Percentiles rank a stretch among this genome's conserved stretches.
These are phyloP conservation scores for Phytophthora litchii DNA, from an alignment of 352 stramenopile genomes.

Conservation along the genomic window DNA sequence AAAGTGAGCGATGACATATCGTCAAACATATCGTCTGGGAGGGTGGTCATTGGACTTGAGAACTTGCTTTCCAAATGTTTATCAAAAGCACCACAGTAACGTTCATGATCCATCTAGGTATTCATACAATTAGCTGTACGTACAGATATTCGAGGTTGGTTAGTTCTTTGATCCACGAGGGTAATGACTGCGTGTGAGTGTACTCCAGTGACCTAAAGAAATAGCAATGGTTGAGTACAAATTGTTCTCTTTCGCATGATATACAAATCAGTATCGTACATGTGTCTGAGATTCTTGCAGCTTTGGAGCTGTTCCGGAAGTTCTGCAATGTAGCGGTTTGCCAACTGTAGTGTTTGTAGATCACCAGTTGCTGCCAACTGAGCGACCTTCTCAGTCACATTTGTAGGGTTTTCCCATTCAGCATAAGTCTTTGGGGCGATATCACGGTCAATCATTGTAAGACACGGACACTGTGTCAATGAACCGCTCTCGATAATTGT, in stretches of 20 bases:
- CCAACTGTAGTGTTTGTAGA: conserved; percentile 39
- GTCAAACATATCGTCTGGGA: conserved; percentile 42
- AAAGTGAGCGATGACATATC: conserved; percentile 44
- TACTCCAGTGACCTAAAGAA: conserved; percentile 18
- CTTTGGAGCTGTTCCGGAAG: conserved; percentile 34
- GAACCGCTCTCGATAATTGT: conserved; percentile 10
- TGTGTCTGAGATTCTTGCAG: conserved; percentile 34
- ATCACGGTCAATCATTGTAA: conserved; percentile 45
- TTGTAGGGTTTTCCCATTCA: conserved; percentile 35
- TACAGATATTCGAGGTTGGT: conserved; percentile 40
- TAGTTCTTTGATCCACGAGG: conserved; percentile 19
- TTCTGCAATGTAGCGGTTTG: conserved; percentile 34
- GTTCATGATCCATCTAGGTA: neutral
- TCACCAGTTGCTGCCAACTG: conserved; percentile 29
- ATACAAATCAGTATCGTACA: conserved; percentile 20
- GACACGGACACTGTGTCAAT: conserved; percentile 41
- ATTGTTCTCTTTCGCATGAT: neutral
- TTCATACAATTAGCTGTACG: neutral
- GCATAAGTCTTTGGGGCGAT: conserved; percentile 24
- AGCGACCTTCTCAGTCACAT: conserved; percentile 38
- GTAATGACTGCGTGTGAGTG: conserved; percentile 20
- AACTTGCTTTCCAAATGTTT: conserved; percentile 8
- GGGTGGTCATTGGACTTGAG: neutral
- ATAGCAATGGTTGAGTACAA: neutral
- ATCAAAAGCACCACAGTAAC: neutral